Base-by-base conservation (phyloP, 495 filamentous ascomycete species). In the Podospora fimiseda region DNA sequence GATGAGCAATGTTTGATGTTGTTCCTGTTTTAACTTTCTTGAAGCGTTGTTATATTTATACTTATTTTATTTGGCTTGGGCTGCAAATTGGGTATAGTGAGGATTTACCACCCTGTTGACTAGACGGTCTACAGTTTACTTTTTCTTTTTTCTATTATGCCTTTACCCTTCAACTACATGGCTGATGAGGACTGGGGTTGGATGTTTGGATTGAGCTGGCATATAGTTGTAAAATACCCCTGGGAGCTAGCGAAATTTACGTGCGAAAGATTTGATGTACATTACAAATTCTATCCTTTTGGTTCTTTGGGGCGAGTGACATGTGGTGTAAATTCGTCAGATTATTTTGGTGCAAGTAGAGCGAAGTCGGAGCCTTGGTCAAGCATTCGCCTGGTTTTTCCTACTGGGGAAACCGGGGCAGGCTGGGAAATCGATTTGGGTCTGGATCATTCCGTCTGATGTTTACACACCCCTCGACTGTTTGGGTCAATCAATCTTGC, bases 171-270 rank as follows among this genome's bases (percentile, higher is more conserved):
- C 27, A 33, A 6, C 5, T 33, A 33, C 11, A 33, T 33, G 5
- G 5, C 27, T 33, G 27, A 33, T 11, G 21, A n/a, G 23, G 20
- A 40, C 33, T 45, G 11, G 49, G 46, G 46, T 19, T 15, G 18
- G n/a, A 42, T 47, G 21, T 42, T 39, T 22, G 22, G 40, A 18
- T 27, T 33, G 52, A 44, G 44, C 50, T 53, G 57, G 62, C 60
- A 61, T 57, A 53, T 57, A 33, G 58, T 57, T 64, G 61, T 66
- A 66, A 56, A 64, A 66, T 64, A 66, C 61, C 60, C 63, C 57
- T 51, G 56, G n/a, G 51, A 41, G 59, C 56, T 59, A 45, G 51
- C 37, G 53, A 52, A 48, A 27, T 56, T 44, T 5, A 44, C 23
- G 39, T 42, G 39, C 20, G 39, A 21, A 22, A 45, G 21, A 22